phyloP scores from a whole-genome alignment of 352 stramenopile genomes.

The Globisporangium carolinianum region DNA sequence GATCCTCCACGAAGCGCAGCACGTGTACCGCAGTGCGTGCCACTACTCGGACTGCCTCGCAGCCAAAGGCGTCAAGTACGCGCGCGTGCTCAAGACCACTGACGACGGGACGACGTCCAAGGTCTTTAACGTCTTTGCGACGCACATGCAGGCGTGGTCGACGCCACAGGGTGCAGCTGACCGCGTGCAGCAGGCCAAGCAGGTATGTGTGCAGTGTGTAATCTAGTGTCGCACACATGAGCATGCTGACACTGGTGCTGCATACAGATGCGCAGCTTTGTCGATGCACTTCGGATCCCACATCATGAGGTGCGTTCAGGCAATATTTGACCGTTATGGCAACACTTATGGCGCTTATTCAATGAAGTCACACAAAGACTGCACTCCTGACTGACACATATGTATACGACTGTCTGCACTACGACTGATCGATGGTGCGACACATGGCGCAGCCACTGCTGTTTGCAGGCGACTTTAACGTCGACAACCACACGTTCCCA shows the following conservation, averaged over 20 bases:
- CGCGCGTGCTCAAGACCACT: slow-evolving; percentile 53
- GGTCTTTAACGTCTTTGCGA: slow-evolving; percentile 82
- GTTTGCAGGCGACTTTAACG: slow-evolving; percentile 81
- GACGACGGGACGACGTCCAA: slow-evolving; percentile 31
- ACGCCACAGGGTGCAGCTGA: slow-evolving; percentile 50
- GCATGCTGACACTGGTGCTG: not conserved
- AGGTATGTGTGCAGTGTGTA: slow-evolving; percentile 22
- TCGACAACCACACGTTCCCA: slow-evolving; percentile 73
- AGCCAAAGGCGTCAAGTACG: slow-evolving; percentile 82
- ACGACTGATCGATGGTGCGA: not conserved
- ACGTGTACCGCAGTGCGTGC: slow-evolving; percentile 69
- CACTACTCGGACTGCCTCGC: slow-evolving; percentile 81
- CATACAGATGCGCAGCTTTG: slow-evolving; percentile 49
- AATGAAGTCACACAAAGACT: too few relatives aligned
- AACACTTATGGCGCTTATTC: too few relatives aligned
- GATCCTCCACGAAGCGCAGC: slow-evolving; percentile 68
- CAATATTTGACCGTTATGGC: too few relatives aligned
- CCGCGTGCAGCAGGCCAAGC: slow-evolving; percentile 58
- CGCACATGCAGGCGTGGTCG: slow-evolving; percentile 85
- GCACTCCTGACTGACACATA: not conserved
- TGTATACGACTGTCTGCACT: not conserved
- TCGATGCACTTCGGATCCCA: slow-evolving; percentile 53
- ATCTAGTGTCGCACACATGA: not conserved
- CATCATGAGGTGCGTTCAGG: slow-evolving; percentile 41
- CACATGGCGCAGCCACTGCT: slow-evolving; percentile 46